phyloP scores from a whole-genome alignment of 208 protist species.

The Novymonas esmeraldas region DNA sequence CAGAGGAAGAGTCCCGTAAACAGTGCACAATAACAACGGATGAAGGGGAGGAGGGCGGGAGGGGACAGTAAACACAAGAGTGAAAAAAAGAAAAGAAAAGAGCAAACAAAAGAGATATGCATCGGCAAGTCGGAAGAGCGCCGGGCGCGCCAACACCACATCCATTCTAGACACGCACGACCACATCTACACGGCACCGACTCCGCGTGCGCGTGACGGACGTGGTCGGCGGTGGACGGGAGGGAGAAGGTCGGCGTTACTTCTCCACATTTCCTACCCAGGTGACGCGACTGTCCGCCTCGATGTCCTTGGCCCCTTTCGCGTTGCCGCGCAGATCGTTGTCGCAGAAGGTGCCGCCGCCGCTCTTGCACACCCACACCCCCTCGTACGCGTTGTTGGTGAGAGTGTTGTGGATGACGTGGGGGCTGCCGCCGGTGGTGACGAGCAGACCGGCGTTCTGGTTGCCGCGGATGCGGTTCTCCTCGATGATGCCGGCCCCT shows the following conservation, averaged over 20 bases:
- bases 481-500: conserved; percentile 73
- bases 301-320: conserved; percentile 80
- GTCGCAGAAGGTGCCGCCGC: conserved; percentile 70
- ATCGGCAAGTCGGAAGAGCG: not conserved
- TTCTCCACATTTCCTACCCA: conserved; percentile 71
- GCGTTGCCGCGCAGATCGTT: conserved; percentile 88
- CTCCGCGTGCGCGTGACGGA: not conserved
- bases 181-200: not conserved
- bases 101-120: not conserved
- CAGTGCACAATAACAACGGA: not conserved
- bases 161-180: not conserved
- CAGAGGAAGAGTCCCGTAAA: not conserved
- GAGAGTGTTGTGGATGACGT: conserved; percentile 79
- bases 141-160: not conserved
- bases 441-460: conserved; percentile 86
- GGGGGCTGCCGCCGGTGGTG: conserved; percentile 63
- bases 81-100: not conserved
- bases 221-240: too few species aligned
- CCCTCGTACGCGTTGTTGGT: conserved; percentile 84
- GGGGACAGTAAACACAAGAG: not conserved
- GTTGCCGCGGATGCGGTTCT: conserved; percentile 77
- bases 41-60: not conserved
- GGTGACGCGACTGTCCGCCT: conserved; percentile 47
- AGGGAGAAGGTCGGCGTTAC: conserved; percentile 13
- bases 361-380: conserved; percentile 88